Evolutionary conservation across 345 rosid species (phyloP).

Genomic region (Geranium rotundifolium): DNA sequence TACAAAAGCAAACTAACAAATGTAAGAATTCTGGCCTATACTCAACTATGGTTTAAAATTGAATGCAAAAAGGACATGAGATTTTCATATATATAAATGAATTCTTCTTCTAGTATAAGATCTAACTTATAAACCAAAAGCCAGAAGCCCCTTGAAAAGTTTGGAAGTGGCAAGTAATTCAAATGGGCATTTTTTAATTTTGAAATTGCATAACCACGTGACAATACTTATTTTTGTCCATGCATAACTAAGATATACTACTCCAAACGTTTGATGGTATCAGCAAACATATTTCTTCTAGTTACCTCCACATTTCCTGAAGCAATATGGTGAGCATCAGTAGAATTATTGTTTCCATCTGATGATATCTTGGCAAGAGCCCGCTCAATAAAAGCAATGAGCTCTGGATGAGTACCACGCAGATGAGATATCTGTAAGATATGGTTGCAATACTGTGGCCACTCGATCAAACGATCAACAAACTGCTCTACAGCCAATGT

Average conservation of each 20-base stretch:
- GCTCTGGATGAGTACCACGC: slow-evolving; percentile 67
- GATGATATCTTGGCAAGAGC: slow-evolving; percentile 79
- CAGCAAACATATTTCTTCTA: not conserved
- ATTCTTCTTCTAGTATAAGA: too few species aligned
- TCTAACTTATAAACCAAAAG: not conserved
- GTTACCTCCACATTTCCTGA: slow-evolving; percentile 62
- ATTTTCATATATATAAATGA: too few species aligned
- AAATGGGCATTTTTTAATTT: not conserved
- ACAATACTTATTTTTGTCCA: too few species aligned
- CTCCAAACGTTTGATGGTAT: not conserved
- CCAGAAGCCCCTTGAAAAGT: not conserved
- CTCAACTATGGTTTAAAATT: too few species aligned
- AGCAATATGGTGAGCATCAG: slow-evolving; percentile 34
- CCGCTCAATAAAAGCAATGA: slow-evolving; percentile 79
- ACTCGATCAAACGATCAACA: slow-evolving; percentile 84
- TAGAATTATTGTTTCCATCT: slow-evolving; percentile 36
- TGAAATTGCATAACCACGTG: not conserved
- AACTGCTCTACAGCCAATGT: slow-evolving; percentile 94
- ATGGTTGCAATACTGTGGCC: slow-evolving; percentile 98
- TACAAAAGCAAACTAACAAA: too few species aligned
- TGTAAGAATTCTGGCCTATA: too few species aligned
- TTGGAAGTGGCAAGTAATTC: not conserved
- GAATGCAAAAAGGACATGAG: too few species aligned
- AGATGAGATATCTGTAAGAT: slow-evolving; percentile 95
- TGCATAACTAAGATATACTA: not conserved